phyloP scores from a whole-genome alignment of 2,329 filamentous ascomycete species.

The Neophaeococcomyces mojaviensis region DNA sequence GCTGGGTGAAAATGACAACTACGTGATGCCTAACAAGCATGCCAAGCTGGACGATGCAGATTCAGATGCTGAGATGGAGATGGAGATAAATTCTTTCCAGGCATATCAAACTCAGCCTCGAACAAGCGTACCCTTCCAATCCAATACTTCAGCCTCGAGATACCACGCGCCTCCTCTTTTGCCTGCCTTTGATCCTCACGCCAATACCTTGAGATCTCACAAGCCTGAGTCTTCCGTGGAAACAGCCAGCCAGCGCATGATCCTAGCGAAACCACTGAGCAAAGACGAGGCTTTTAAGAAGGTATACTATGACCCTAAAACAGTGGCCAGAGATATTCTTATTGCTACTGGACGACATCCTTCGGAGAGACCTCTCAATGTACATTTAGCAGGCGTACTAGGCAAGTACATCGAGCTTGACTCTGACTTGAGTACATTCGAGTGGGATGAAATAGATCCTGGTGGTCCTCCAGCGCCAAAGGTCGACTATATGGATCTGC shows the following conservation, averaged over 20 bases:
- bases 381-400: slow-evolving; percentile 47
- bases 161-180: neutral
- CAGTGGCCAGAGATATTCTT: slow-evolving; percentile 57
- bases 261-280: slow-evolving; percentile 39
- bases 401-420: slow-evolving; percentile 35
- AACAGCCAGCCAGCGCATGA: neutral
- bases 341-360: slow-evolving; percentile 56
- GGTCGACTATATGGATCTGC: slow-evolving; percentile 23
- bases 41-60: slow-evolving; percentile 9
- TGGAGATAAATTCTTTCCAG: neutral
- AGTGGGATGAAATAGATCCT: slow-evolving; percentile 57
- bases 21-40: slow-evolving; percentile 26
- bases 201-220: slow-evolving; percentile 4
- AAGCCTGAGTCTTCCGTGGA: neutral
- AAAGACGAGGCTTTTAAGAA: slow-evolving; percentile 34
- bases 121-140: neutral
- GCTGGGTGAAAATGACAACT: slow-evolving; percentile 41
- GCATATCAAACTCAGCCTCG: neutral
- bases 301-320: slow-evolving; percentile 51
- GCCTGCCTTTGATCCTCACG: neutral
- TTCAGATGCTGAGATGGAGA: slow-evolving; percentile 7
- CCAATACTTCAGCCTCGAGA: neutral
- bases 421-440: slow-evolving; percentile 51
- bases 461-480: slow-evolving; percentile 36
- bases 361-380: slow-evolving; percentile 50